These are phyloP conservation scores for Oxyria digyna DNA, from an alignment of 148 eudicot species.

Conservation along the genomic window DNA sequence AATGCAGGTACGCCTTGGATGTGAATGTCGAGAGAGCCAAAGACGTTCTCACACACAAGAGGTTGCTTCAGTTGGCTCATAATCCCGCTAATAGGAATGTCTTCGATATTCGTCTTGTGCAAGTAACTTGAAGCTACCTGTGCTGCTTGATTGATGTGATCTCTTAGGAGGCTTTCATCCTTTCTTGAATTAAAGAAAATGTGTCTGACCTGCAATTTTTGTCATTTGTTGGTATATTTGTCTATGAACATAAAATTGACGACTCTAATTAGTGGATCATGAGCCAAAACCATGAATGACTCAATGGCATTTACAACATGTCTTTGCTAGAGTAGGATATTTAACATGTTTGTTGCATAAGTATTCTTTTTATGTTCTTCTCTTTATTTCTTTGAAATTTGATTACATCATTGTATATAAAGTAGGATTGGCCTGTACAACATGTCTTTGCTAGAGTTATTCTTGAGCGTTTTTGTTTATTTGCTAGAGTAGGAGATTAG, in stretches of 20 bases:
- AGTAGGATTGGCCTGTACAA: background rate
- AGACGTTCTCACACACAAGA: slow-evolving; percentile 79
- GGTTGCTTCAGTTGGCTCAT: slow-evolving; percentile 60
- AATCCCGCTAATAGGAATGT: slow-evolving; percentile 84
- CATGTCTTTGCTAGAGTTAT: background rate
- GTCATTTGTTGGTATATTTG: background rate
- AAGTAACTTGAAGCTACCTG: slow-evolving; percentile 30
- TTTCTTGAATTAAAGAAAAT: background rate
- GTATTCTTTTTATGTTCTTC: background rate
- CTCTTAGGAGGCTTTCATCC: background rate
- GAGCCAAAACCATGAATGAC: background rate
- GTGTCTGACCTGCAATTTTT: background rate
- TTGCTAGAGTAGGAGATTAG: background rate
- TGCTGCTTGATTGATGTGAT: background rate
- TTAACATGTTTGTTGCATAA: background rate
- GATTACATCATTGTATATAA: background rate
- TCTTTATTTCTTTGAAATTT: background rate
- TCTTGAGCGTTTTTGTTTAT: background rate
- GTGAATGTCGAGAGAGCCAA: slow-evolving; percentile 97
- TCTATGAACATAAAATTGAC: background rate
- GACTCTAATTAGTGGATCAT: background rate
- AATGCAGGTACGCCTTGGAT: slow-evolving; percentile 84
- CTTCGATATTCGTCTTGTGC: slow-evolving; percentile 84
- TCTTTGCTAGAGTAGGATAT: too few species aligned
- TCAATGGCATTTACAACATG: background rate